phyloP scores from a whole-genome alignment of 2,329 filamentous ascomycete species.

The Fusarium incarnatum region DNA sequence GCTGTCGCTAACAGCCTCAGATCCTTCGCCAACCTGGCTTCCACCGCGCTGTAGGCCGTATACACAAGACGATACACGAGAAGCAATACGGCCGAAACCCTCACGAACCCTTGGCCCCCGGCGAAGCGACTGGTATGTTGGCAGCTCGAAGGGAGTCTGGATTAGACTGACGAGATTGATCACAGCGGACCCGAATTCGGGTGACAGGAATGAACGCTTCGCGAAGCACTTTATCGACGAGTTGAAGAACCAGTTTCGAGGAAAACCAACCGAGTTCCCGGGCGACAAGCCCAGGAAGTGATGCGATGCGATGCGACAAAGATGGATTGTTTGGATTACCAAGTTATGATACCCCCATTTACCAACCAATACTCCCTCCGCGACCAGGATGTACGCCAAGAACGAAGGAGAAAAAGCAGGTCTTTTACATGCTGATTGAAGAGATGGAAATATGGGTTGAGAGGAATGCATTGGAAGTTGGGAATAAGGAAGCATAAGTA shows the following conservation, averaged over 20 bases:
- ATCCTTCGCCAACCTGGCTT: conserved; percentile 64
- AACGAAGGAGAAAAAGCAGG: neutral
- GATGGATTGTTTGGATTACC: neutral
- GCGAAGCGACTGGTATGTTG: conserved; percentile 62
- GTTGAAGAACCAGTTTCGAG: conserved; percentile 62
- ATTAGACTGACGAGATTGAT: neutral
- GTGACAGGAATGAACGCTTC: conserved; percentile 50
- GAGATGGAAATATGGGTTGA: neutral
- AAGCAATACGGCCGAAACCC: conserved; percentile 62
- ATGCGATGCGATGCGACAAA: neutral
- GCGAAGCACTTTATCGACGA: conserved; percentile 63
- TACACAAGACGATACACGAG: conserved; percentile 64
- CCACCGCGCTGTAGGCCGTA: conserved; percentile 64
- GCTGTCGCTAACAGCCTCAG: conserved; percentile 46
- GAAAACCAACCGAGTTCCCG: conserved; percentile 56
- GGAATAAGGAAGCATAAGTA: neutral
- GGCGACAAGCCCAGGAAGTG: conserved; percentile 45
- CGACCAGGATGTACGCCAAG: neutral
- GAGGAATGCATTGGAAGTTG: neutral
- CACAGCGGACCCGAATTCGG: conserved; percentile 50
- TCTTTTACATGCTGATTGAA: neutral
- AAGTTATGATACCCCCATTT: conserved; percentile 7
- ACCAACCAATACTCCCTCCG: neutral
- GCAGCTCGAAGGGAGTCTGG: neutral
- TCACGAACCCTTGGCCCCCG: conserved; percentile 62